A percentile compares a stretch with the other conserved stretches of the same genome.
These are phyloP conservation scores for Forsythia suspensa DNA, from an alignment of 257 asterid species.

Conservation along the genomic window DNA sequence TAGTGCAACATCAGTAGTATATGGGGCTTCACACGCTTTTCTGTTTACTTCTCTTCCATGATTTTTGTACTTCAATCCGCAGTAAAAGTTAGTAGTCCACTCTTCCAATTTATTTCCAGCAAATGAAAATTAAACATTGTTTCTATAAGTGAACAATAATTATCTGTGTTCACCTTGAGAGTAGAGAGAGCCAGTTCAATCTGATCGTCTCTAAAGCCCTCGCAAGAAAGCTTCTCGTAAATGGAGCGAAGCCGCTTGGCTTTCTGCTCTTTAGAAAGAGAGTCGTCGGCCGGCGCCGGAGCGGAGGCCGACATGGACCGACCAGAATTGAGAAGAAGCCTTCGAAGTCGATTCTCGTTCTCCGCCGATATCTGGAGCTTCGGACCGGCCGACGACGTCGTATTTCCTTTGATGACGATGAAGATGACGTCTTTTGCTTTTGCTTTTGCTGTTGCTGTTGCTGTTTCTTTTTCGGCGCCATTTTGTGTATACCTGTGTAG, in stretches of 20 bases:
- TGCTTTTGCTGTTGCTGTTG: conserved; percentile 37
- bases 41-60: background rate
- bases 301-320: conserved; percentile 45
- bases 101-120: background rate
- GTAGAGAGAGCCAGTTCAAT: conserved; percentile 77
- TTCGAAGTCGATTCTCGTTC: conserved; percentile 87
- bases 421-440: conserved; percentile 45
- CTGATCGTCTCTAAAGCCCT: conserved; percentile 81
- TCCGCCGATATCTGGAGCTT: conserved; percentile 86
- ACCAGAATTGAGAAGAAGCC: conserved; percentile 74
- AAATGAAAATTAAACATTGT: background rate
- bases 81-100: background rate
- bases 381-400: conserved; percentile 56
- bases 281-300: conserved; percentile 39
- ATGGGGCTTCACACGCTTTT: background rate
- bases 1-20: background rate
- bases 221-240: conserved; percentile 92
- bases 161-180: conserved; percentile 62
- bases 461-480: conserved; percentile 90
- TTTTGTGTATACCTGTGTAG: conserved; percentile 19
- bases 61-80: background rate
- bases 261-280: conserved; percentile 63
- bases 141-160: background rate
- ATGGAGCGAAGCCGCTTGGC: conserved; percentile 66
- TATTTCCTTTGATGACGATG: conserved; percentile 52